These are phyloP conservation scores for Chamaenerion angustifolium DNA, from an alignment of 345 rosid genomes.

Conservation along the genomic window DNA sequence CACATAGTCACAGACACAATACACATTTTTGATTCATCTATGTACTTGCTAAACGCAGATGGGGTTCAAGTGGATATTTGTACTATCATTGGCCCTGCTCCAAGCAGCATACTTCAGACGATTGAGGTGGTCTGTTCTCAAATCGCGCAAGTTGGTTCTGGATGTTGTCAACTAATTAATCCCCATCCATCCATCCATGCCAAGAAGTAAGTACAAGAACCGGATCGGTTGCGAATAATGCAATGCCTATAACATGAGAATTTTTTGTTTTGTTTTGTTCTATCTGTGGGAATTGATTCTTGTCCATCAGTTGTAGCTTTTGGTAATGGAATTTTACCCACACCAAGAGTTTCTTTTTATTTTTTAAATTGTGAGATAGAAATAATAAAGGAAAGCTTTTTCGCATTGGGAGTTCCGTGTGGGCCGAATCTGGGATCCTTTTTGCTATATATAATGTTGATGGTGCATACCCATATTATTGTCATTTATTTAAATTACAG, in stretches of 20 bases:
- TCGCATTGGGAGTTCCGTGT: no score
- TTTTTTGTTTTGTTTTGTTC: background rate
- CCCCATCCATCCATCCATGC: background rate
- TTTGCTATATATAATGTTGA: no score
- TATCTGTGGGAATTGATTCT: no score
- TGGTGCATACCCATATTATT: no score
- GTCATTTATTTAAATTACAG: no score
- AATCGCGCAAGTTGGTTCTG: constrained; percentile 77
- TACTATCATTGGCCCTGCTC: constrained; percentile 79
- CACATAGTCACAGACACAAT: background rate
- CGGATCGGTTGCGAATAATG: background rate
- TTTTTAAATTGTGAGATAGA: no score
- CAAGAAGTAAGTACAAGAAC: no score
- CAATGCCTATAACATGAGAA: background rate
- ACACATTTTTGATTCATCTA: background rate
- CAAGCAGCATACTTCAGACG: constrained; percentile 91
- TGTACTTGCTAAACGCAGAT: constrained; percentile 35
- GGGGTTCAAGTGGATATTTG: constrained; percentile 99
- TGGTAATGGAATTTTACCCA: no score
- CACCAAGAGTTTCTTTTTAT: no score
- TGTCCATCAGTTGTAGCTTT: no score
- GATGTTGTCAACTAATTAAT: constrained; percentile 74
- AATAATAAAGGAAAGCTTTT: no score
- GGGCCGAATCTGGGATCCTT: no score
- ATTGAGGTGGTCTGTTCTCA: constrained; percentile 76